phyloP scores from a whole-genome alignment of 2,329 filamentous ascomycete genomes.

The Aureobasidium leucospermi region DNA sequence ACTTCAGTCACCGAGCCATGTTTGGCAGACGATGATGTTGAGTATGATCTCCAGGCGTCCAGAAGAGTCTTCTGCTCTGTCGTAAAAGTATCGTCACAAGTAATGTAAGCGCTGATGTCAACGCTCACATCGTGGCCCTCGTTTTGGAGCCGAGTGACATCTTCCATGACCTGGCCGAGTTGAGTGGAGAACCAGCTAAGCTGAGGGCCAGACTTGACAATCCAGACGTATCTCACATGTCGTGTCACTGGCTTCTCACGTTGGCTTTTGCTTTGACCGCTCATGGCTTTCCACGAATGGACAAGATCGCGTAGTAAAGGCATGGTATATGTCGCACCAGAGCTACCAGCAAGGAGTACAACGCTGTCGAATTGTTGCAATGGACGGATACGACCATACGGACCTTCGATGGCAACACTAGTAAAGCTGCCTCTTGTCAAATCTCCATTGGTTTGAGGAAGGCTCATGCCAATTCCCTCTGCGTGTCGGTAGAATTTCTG shows the following conservation, averaged over 20 bases:
- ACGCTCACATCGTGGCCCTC: conserved; percentile 35
- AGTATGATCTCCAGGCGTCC: conserved; percentile 16
- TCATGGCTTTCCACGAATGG: conserved; percentile 27
- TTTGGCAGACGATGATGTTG: conserved; percentile 19
- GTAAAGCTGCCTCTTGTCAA: neutral
- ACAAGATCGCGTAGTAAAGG: conserved; percentile 52
- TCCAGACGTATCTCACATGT: conserved; percentile 50
- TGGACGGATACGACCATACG: conserved; percentile 23
- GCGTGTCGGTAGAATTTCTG: conserved; percentile 45
- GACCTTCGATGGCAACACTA: conserved; percentile 22
- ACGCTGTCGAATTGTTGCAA: conserved; percentile 55
- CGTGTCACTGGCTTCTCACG: conserved; percentile 33
- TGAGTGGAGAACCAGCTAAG: conserved; percentile 47
- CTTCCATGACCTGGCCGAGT: conserved; percentile 38
- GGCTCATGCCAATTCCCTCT: conserved; percentile 36
- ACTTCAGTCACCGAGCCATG: conserved; percentile 20
- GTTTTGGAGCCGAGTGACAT: conserved; percentile 35
- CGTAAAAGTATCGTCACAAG: conserved; percentile 43
- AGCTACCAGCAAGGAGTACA: conserved; percentile 52
- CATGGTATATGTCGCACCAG: conserved; percentile 52
- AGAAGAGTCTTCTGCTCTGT: conserved; percentile 32
- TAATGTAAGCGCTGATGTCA: conserved; percentile 49
- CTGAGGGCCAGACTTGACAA: conserved; percentile 48
- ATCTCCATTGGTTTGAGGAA: conserved; percentile 11
- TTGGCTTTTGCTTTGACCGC: conserved; percentile 20